phyloP scores from a whole-genome alignment of 768 basidiomycete species.

The Lyophyllum semitale region DNA sequence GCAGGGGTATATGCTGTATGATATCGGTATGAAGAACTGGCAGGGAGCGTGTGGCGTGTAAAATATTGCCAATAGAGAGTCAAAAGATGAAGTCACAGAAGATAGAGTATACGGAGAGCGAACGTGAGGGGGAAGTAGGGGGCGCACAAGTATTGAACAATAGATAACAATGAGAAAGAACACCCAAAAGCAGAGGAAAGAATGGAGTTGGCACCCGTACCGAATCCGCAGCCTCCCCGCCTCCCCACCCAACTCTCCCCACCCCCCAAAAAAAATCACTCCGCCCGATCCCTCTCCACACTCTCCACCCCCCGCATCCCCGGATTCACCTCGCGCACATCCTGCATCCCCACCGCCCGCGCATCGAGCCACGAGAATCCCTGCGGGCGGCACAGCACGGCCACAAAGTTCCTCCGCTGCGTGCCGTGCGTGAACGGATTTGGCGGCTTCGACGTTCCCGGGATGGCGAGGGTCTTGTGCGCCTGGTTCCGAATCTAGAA shows the following conservation, averaged over 20 bases:
- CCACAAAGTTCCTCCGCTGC: conserved; percentile 72
- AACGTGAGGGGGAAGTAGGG: not conserved
- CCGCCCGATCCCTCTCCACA: conserved; percentile 8
- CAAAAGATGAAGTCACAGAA: not conserved
- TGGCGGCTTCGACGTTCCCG: conserved; percentile 59
- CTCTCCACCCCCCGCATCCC: conserved; percentile 35
- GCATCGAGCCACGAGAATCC: conserved; percentile 82
- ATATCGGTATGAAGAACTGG: not conserved
- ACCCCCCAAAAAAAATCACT: not conserved
- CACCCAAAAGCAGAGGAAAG: not conserved
- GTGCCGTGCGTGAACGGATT: conserved; percentile 88
- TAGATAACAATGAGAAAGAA: not conserved
- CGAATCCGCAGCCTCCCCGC: not conserved
- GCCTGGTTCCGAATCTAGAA: conserved; percentile 83
- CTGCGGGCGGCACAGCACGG: conserved; percentile 78
- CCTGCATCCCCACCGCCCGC: conserved; percentile 61
- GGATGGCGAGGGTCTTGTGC: conserved; percentile 62
- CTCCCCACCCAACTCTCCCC: no score
- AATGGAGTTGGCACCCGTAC: not conserved
- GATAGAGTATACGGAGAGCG: not conserved
- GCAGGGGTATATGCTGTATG: conserved; percentile 8
- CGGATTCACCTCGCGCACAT: conserved; percentile 76
- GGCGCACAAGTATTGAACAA: not conserved
- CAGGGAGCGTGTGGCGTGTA: conserved; percentile 6
- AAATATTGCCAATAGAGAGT: not conserved